Base-by-base conservation (phyloP, 2,329 filamentous ascomycete genomes). In the Myrmaecium sp. region DNA sequence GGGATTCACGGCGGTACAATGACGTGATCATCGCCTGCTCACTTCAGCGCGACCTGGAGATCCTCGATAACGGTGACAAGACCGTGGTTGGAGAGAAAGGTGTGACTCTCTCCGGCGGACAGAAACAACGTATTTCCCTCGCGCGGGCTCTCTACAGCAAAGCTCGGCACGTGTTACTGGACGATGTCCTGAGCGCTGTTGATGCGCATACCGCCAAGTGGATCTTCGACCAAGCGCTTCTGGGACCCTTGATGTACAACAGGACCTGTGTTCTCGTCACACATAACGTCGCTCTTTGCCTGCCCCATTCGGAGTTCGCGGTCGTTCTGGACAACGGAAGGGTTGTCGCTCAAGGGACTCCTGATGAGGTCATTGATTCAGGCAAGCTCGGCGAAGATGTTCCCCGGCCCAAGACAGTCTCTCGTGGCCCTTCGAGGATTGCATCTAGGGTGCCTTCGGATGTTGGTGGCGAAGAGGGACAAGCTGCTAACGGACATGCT, bases 201-300 rank as follows among this genome's bases (percentile, higher is more conserved):
- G 89, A 98, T 50, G 91, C 89, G 3, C 89, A 98, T 42, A 95
- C 89, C 0, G 84, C 84, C 2, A 91, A 94, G 50, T 94, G 91
- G 75, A 95, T 98, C 38, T 95, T 95, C 55, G 78, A 77, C 46
- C 78, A 93, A 51, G 92, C 84, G 32, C 74, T 98, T 36, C 74
- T 74, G 40, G 89, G 89, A 2, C 79, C 81, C 5, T 56, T 98
- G 27, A 95, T 98, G 89, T 58, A 66, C 31, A 65, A 74, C 43
- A 73, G 89, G 21, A 95, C 89, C 15, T 95, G 89, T 50, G 81
- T 98, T 28, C 64, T 98, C 22, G 86, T 98, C 18, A 94, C 89
- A 0, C 89, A 98, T 58, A 98, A 95, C 43, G 69, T 89, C 15
- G 69, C 79, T n/a, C 66, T 98, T 11, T 89, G 82, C 38, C 71